Percentiles rank a stretch among this genome's conserved stretches.
Conservation (phyloP, 345 rosid genomes). For the Eucalyptus lansdowneana region DNA sequence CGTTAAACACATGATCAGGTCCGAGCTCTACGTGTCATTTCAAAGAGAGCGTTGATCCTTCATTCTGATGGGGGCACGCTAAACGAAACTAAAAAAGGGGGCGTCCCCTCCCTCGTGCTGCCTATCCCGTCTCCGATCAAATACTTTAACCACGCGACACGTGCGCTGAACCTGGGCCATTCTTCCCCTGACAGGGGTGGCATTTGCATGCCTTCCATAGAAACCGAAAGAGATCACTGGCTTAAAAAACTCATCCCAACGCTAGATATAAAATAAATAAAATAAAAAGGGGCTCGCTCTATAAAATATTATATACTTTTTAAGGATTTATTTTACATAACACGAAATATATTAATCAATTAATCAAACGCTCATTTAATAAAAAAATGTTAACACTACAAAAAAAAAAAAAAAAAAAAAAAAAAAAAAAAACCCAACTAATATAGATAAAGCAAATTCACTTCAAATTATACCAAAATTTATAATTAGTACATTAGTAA, state of each 20-base stretch:
- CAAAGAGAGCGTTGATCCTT: neutral
- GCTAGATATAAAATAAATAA: neutral
- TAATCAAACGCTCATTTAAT: no score
- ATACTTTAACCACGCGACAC: neutral
- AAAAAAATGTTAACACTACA: no score
- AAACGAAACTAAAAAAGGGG: neutral
- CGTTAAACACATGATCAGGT: neutral
- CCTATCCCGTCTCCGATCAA: neutral
- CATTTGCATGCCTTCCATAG: neutral
- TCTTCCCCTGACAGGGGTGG: neutral
- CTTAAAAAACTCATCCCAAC: neutral
- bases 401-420: no score
- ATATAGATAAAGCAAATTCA: fast-evolving
- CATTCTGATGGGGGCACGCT: neutral
- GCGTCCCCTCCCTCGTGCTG: neutral
- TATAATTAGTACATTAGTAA: fast-evolving
- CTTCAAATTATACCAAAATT: no score
- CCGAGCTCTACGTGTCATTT: neutral
- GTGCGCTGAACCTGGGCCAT: neutral
- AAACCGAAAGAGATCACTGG: neutral
- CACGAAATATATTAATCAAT: neutral
- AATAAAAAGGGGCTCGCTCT: neutral
- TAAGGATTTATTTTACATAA: neutral
- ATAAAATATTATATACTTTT: no score
- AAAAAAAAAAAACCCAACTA: fast-evolving